These are phyloP conservation scores for Verticillium alfalfae DNA, from an alignment of 2,329 filamentous ascomycete species.

Conservation along the genomic window DNA sequence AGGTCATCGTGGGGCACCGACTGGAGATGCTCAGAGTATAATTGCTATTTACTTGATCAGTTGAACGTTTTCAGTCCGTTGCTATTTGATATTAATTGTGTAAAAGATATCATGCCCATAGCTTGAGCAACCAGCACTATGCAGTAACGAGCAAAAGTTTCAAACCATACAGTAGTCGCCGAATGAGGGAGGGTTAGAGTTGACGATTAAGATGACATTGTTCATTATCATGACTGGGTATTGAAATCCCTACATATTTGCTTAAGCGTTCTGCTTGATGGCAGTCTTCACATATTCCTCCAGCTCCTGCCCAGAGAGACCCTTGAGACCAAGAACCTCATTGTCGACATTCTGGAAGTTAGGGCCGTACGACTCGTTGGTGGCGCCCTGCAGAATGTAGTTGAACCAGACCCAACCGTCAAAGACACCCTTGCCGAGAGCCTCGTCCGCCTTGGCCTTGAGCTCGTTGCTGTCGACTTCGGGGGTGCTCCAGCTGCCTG, in stretches of 20 bases:
- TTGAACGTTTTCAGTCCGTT: too few species aligned
- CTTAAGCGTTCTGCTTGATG: background rate
- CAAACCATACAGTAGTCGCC: too few species aligned
- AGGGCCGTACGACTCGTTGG: conserved; percentile 17
- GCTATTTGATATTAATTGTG: too few species aligned
- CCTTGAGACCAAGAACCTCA: conserved; percentile 36
- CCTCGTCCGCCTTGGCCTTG: background rate
- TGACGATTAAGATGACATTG: background rate
- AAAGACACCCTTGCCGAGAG: background rate
- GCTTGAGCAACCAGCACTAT: too few species aligned
- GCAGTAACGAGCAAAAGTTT: too few species aligned
- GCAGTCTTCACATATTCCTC: background rate
- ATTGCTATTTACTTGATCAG: too few species aligned
- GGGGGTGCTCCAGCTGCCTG: background rate
- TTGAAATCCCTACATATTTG: background rate
- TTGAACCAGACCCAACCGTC: background rate
- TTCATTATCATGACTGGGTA: background rate
- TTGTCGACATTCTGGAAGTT: conserved; percentile 32
- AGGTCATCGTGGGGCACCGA: too few species aligned
- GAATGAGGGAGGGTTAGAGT: background rate
- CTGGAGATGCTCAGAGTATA: too few species aligned
- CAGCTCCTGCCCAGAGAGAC: background rate
- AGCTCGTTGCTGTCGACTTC: background rate
- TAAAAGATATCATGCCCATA: too few species aligned
- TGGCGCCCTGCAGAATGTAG: background rate